Conservation (phyloP, 192 early-diverging fungal genomes). For the Backusella mclennaniae region DNA sequence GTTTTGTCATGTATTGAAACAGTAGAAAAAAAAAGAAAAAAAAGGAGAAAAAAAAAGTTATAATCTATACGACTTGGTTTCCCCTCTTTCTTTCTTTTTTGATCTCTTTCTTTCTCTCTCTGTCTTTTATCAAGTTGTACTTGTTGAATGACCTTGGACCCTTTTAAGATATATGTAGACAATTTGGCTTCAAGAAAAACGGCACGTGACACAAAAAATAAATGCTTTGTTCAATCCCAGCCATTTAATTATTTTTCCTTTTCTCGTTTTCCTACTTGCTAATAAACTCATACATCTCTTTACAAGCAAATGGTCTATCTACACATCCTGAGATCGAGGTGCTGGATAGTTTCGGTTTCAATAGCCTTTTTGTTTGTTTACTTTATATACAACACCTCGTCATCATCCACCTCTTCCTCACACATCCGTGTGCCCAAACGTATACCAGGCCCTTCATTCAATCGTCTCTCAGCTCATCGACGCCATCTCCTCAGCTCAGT, state of each 20-base stretch:
- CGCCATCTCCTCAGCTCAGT: neutral
- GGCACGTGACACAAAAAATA: neutral
- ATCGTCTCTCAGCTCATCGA: neutral
- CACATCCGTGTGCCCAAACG: neutral
- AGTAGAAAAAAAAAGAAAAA: neutral
- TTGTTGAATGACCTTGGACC: neutral
- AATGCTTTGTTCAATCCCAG: too few relatives aligned
- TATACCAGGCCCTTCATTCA: neutral
- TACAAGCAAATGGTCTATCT: neutral
- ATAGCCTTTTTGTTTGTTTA: neutral
- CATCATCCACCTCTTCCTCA: neutral
- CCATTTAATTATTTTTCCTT: neutral
- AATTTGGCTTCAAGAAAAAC: neutral
- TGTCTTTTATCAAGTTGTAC: neutral
- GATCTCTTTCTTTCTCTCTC: neutral
- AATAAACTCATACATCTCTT: neutral
- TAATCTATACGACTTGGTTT: neutral
- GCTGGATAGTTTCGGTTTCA: neutral
- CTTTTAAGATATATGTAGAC: neutral
- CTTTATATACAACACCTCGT: too few relatives aligned
- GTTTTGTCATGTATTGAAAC: neutral
- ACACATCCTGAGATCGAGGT: neutral
- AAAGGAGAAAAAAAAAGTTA: neutral
- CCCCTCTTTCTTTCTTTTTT: neutral
- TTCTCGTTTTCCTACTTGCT: neutral